Evolutionary conservation across 768 basidiomycete species (phyloP), one percentile per base, ranked within the genome.

Genomic region (Russula ochroleuca): DNA sequence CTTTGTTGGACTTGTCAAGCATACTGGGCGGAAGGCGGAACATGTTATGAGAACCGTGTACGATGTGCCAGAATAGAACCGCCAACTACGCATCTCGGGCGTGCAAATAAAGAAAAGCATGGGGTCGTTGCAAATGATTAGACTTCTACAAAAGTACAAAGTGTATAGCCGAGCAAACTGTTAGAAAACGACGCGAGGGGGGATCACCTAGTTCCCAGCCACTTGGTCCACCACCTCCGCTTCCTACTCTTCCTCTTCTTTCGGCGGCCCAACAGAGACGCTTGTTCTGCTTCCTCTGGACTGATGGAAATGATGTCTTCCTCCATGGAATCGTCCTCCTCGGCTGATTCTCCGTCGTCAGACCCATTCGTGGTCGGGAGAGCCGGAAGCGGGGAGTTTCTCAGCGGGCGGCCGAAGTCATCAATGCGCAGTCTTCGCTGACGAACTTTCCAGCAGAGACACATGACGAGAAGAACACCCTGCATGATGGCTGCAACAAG

Each of bases 401-500:
- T 66, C 17, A 83, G 71, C 0, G 85, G 82, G 43, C 81, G 78
- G 1, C 95, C 95, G 70, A 97, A 98, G 74, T 98, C 95, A 71
- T 98, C 92, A 55, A 98, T 82, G 17, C 84, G 83, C 19, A 92
- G 80, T 43, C 78, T 76, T 54, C 74, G 79, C 71, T 98, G 95
- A 15, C 95, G 83, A 38, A 83, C 67, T 74, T 88, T 93, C 90
- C 93, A 98, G 9, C 80, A 68, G 13, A 97, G 72, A 70, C 97
- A 99, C 85, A 98, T 90, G 62, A 81, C 72, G 63, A 98, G 81
- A 9, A 98, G 82, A 40, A 77, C 79, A 1, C 84, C 86, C 73
- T 98, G 97, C 80, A 98, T 88, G 19, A 86, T 72, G 5, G 92
- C 95, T 0, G 95, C 82, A 25, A 90, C 85, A 17, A 87, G 86